Evolutionary conservation across 2,329 filamentous ascomycete genomes (phyloP).

Genomic region (Trichoderma gracile): DNA sequence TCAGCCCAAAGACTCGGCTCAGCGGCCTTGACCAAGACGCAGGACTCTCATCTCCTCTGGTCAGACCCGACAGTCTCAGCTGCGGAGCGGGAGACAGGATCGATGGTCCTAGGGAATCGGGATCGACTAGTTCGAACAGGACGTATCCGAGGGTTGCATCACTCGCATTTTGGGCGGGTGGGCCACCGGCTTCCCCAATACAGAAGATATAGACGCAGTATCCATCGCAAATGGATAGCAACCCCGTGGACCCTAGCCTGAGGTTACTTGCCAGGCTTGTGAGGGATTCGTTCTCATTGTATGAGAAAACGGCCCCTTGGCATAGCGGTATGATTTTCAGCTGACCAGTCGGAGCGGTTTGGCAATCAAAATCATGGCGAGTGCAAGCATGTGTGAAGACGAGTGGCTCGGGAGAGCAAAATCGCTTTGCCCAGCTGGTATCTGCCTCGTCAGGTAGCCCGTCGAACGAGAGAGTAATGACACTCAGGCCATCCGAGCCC

Average conservation of each 20-base stretch:
- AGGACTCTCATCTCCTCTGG: background rate
- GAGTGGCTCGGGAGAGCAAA: conserved; percentile 33
- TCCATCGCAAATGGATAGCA: conserved; percentile 37
- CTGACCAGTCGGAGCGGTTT: conserved; percentile 3
- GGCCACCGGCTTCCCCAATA: conserved; percentile 39
- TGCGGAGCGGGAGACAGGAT: conserved; percentile 34
- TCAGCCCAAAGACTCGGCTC: conserved; percentile 36
- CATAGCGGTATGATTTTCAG: conserved; percentile 29
- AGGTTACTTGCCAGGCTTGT: conserved; percentile 40
- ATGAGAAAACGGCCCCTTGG: conserved; percentile 30
- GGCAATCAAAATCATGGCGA: conserved; percentile 36
- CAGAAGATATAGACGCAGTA: conserved; percentile 44
- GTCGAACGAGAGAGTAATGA: conserved; percentile 26
- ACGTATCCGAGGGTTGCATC: conserved; percentile 39
- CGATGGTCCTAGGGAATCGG: conserved; percentile 25
- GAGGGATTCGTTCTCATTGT: conserved; percentile 29
- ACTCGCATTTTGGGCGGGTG: conserved; percentile 34
- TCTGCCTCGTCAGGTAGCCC: conserved; percentile 26
- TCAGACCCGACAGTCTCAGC: background rate
- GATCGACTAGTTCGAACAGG: conserved; percentile 39
- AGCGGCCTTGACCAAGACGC: conserved; percentile 31
- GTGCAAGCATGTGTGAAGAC: conserved; percentile 41
- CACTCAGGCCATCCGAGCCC: conserved; percentile 14
- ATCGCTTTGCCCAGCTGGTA: conserved; percentile 33
- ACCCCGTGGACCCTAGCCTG: conserved; percentile 39